phyloP scores from a whole-genome alignment of 176 grass and related monocot genomes.

The Hyparrhenia diplandra region DNA sequence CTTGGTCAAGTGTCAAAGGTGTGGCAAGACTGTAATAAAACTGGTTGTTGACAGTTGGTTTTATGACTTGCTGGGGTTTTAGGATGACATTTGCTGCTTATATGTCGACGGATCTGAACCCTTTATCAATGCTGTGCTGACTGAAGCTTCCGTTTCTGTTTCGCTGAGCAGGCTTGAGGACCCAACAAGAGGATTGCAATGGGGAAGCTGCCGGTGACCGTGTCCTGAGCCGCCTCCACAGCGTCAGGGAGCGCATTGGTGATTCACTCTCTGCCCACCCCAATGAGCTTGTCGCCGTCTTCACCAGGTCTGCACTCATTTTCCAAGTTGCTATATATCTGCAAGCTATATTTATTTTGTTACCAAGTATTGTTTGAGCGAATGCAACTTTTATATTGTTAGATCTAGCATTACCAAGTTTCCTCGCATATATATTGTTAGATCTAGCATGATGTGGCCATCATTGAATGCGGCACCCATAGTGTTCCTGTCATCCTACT shows the following conservation, averaged over 20 bases:
- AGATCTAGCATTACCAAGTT: too few species aligned
- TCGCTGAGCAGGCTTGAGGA: slow-evolving; percentile 34
- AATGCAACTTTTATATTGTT: neutral
- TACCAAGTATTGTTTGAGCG: neutral
- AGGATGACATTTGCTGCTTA: neutral
- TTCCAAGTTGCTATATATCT: neutral
- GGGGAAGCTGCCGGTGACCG: slow-evolving; percentile 64
- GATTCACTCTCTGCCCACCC: slow-evolving; percentile 90
- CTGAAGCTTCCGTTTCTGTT: neutral
- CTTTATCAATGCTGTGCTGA: neutral
- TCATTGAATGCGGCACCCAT: neutral
- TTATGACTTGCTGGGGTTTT: neutral
- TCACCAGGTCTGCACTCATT: slow-evolving; percentile 63
- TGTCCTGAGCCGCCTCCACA: slow-evolving; percentile 82
- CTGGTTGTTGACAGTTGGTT: neutral
- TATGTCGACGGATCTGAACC: slow-evolving; percentile 8
- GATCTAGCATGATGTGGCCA: slow-evolving; percentile 3
- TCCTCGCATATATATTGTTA: neutral
- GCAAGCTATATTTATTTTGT: neutral
- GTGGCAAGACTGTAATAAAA: neutral
- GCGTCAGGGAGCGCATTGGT: slow-evolving; percentile 78
- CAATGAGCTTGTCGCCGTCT: slow-evolving; percentile 92
- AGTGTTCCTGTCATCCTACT: neutral
- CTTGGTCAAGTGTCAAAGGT: neutral
- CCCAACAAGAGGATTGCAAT: slow-evolving; percentile 34